phyloP scores from a whole-genome alignment of 2,329 filamentous ascomycete genomes.

The Cladobotryum mycophilum region DNA sequence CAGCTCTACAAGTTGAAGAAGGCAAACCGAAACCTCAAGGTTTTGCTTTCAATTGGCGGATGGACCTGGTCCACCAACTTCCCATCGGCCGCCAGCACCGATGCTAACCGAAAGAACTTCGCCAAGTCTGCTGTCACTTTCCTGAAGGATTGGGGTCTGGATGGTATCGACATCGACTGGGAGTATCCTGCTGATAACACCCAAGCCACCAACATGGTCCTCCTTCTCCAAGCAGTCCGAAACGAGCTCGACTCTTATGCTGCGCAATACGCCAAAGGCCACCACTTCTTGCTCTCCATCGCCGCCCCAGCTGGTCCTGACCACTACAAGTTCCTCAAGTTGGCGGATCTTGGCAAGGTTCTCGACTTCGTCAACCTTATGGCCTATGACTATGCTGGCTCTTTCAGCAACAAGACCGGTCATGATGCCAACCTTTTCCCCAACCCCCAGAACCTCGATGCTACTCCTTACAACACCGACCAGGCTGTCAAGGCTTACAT shows the following conservation, averaged over 20 bases:
- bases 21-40: constrained; percentile 68
- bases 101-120: constrained; percentile 57
- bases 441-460: constrained; percentile 43
- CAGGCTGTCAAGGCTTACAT: constrained; percentile 61
- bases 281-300: constrained; percentile 50
- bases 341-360: constrained; percentile 40
- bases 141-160: constrained; percentile 65
- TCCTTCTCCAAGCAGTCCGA: constrained; percentile 39
- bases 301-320: constrained; percentile 44
- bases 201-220: constrained; percentile 39
- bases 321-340: constrained; percentile 43
- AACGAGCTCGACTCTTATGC: constrained; percentile 44
- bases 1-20: constrained; percentile 75
- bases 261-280: constrained; percentile 34
- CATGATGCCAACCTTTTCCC: constrained; percentile 68
- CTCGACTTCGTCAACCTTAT: constrained; percentile 61
- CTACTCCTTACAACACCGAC: constrained; percentile 65
- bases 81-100: constrained; percentile 57
- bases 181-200: constrained; percentile 32
- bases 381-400: constrained; percentile 72
- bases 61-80: constrained; percentile 82
- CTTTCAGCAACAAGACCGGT: constrained; percentile 57
- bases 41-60: constrained; percentile 74
- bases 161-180: constrained; percentile 41
- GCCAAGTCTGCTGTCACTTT: constrained; percentile 62